A percentile compares a stretch with the other conserved stretches of the same genome.
These are phyloP conservation scores for Apostasia ramifera DNA, from an alignment of 106 monocot genomes.

Conservation along the genomic window DNA sequence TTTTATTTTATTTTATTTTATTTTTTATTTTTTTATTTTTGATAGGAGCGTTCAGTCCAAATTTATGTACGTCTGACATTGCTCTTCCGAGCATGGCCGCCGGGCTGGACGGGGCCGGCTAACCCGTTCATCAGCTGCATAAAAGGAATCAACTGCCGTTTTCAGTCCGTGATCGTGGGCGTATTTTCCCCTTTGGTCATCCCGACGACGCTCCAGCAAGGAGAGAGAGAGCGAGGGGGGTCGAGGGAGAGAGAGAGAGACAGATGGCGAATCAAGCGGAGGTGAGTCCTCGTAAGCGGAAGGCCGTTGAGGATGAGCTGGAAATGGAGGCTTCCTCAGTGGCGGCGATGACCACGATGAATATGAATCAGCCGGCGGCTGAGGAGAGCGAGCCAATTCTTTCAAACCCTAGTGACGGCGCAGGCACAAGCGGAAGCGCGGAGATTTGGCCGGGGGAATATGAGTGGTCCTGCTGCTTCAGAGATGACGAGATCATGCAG, in stretches of 20 bases:
- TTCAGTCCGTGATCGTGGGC: too few relatives aligned
- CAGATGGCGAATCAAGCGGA: conserved; percentile 20
- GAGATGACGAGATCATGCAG: conserved; percentile 17
- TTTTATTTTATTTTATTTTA: too few relatives aligned
- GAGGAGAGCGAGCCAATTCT: conserved; percentile 3
- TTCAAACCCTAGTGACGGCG: conserved; percentile 12
- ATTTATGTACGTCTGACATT: too few relatives aligned
- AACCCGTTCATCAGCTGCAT: too few relatives aligned
- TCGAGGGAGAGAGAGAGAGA: background rate
- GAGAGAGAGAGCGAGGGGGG: background rate
- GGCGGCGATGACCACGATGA: background rate
- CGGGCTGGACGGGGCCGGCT: too few relatives aligned
- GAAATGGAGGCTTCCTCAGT: background rate
- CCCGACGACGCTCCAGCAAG: too few relatives aligned
- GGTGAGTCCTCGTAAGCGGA: conserved; percentile 17
- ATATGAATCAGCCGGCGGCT: conserved; percentile 5
- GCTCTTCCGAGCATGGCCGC: too few relatives aligned
- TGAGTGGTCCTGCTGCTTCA: conserved; percentile 16
- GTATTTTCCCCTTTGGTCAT: too few relatives aligned
- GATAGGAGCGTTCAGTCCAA: too few relatives aligned
- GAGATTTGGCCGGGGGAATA: background rate
- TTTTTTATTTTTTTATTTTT: too few relatives aligned
- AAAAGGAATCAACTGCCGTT: too few relatives aligned
- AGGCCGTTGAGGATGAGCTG: conserved; percentile 5
- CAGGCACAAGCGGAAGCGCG: conserved; percentile 3